Evolutionary conservation across 768 basidiomycete genomes (phyloP).

Genomic region (Suillus subaureus): DNA sequence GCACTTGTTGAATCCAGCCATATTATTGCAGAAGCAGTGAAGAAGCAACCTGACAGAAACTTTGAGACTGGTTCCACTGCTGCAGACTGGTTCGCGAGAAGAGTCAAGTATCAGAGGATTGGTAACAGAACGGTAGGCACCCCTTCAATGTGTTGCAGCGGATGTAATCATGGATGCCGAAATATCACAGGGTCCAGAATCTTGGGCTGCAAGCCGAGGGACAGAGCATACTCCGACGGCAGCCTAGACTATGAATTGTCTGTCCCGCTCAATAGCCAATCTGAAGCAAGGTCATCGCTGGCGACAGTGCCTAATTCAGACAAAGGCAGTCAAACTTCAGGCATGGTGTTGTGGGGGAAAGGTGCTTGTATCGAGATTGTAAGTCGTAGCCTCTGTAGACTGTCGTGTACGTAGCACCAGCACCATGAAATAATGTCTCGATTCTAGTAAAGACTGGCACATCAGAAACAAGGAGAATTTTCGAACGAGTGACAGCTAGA

Average conservation of each 20-base stretch:
- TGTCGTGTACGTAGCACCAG: not conserved
- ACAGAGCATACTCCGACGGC: constrained; percentile 30
- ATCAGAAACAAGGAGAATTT: not conserved
- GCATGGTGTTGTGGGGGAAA: not conserved
- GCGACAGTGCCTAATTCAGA: not conserved
- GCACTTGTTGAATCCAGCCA: constrained; percentile 54
- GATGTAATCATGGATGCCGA: not conserved
- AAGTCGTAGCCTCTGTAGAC: not conserved
- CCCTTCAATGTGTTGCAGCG: too few species aligned
- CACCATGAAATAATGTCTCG: not conserved
- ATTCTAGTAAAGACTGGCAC: not conserved
- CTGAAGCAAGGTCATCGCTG: not conserved
- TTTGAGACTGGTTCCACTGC: constrained; percentile 40
- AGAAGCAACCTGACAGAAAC: constrained; percentile 37
- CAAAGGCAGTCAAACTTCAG: not conserved
- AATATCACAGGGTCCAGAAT: constrained; percentile 30
- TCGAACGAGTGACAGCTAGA: not conserved
- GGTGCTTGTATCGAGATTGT: not conserved
- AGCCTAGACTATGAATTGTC: constrained; percentile 8
- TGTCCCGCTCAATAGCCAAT: not conserved
- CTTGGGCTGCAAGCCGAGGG: constrained; percentile 33
- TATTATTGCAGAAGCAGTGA: constrained; percentile 47
- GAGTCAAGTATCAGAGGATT: constrained; percentile 42
- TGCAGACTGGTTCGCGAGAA: constrained; percentile 42
- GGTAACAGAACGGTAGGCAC: constrained; percentile 42